A percentile compares a stretch with the other conserved stretches of the same genome.
These are phyloP conservation scores for Magnaporthales sp. DNA, from an alignment of 2,329 filamentous ascomycete species.

Conservation along the genomic window DNA sequence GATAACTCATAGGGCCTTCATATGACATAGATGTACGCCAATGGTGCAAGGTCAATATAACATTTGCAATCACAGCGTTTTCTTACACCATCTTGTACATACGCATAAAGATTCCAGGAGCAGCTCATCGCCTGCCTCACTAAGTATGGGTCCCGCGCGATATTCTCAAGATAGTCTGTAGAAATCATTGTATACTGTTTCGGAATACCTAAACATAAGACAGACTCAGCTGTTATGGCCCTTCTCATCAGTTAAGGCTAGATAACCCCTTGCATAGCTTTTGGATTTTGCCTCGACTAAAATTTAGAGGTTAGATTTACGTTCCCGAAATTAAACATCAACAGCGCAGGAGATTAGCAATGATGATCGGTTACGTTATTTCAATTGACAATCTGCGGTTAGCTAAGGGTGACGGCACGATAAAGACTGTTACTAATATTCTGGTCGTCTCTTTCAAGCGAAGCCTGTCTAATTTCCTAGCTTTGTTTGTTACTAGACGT, in stretches of 20 bases:
- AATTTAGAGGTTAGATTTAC: neutral
- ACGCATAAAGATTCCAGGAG: neutral
- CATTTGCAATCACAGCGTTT: neutral
- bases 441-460: neutral
- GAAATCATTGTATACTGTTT: too few relatives aligned
- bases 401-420: neutral
- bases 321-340: neutral
- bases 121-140: neutral
- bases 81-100: neutral
- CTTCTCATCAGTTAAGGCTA: neutral
- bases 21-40: too few relatives aligned
- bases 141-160: too few relatives aligned
- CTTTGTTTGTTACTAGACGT: neutral
- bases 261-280: neutral
- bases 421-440: neutral
- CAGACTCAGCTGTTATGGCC: neutral
- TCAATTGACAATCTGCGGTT: neutral
- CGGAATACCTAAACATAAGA: too few relatives aligned
- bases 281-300: neutral
- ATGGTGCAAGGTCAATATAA: neutral
- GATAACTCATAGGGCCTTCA: neutral
- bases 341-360: neutral
- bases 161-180: too few relatives aligned
- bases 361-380: neutral
- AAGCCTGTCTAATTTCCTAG: neutral